Evolutionary conservation across 768 basidiomycete genomes (phyloP), one percentile per base, ranked within the genome.

Genomic region (Lactarius vividus): DNA sequence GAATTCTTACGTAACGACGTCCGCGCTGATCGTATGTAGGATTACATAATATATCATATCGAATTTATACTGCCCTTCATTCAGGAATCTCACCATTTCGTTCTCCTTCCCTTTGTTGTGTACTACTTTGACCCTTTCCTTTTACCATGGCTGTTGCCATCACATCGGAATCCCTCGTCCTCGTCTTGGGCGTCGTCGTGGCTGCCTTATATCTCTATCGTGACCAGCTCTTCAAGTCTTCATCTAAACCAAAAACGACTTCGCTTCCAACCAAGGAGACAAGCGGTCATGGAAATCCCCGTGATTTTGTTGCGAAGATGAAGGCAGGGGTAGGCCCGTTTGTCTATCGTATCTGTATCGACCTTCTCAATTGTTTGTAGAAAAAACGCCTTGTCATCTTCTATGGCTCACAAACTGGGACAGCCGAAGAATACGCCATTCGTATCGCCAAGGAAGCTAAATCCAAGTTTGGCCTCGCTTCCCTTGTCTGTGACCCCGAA

Each of bases 371-470:
- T 39, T 59, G 0, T 40, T 20, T 66, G 44, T 73, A 98, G 96
- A 96, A 96, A 85, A 98, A 97, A 77, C 93, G 95, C 67, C 80
- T 96, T 18, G 91, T 93, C 72, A 98, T 98, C 73, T 96, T 99
- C 76, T 99, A 97, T 74, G 96, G 96, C 64, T 98, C 96, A 26
- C 96, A 99, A 75, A 99, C 96, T 0, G 96, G 96, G 64, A 99
- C 96, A 18, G 96, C 96, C 2, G 97, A 98, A 77, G 96, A 99
- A 76, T 97, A 96, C 71, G 96, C 96, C 49, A 94, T 96, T 71
- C 91, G 97, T 76, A 84, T 99, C 11, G 96, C 96, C 16, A 98
- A 98, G 80, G 96, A 99, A 75, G 94, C 94, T 46, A 99, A 99
- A 79, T 84, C 92, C 67, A 94, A 96, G 74, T 99, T 93, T 69